Percentiles rank a stretch among this genome's conserved stretches.
These are phyloP conservation scores for Sclerotinia glacialis DNA, from an alignment of 2,329 filamentous ascomycete genomes.

Conservation along the genomic window DNA sequence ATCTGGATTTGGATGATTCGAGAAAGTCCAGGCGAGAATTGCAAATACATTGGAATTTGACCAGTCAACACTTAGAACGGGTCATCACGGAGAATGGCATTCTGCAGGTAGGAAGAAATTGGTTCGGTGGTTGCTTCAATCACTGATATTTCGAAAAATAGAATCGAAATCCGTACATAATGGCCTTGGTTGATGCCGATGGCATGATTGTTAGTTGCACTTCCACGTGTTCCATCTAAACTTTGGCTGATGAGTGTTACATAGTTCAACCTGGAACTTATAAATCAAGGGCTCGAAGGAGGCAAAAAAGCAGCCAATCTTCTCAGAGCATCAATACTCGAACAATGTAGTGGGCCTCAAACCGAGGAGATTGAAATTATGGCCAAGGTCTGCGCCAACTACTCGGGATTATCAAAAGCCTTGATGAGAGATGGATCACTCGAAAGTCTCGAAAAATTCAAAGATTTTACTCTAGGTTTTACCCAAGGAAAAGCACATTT, in stretches of 20 bases:
- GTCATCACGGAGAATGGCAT: constrained; percentile 44
- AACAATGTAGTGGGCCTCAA: constrained; percentile 45
- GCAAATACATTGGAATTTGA: constrained; percentile 47
- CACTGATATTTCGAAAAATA: constrained; percentile 23
- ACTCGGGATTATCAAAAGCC: constrained; percentile 49
- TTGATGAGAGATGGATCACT: constrained; percentile 50
- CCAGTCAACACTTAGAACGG: constrained; percentile 42
- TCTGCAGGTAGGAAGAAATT: constrained; percentile 46
- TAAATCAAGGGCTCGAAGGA: constrained; percentile 51
- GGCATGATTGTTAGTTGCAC: constrained; percentile 52
- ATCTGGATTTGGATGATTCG: constrained; percentile 53
- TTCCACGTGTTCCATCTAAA: constrained; percentile 25
- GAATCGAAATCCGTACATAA: constrained; percentile 55
- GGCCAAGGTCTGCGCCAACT: constrained; percentile 55
- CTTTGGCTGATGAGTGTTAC: constrained; percentile 24
- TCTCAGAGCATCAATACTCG: constrained; percentile 49
- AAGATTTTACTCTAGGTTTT: constrained; percentile 59
- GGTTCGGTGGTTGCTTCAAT: neutral
- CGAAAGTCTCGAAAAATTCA: constrained; percentile 47
- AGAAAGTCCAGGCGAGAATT: constrained; percentile 49
- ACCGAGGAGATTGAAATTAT: constrained; percentile 52
- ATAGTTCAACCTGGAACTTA: constrained; percentile 57
- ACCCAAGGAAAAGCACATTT: constrained; percentile 57
- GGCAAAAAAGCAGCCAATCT: constrained; percentile 44
- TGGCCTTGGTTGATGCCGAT: constrained; percentile 62